Evolutionary conservation across 345 rosid genomes (phyloP).

Genomic region (Camelina neglecta): DNA sequence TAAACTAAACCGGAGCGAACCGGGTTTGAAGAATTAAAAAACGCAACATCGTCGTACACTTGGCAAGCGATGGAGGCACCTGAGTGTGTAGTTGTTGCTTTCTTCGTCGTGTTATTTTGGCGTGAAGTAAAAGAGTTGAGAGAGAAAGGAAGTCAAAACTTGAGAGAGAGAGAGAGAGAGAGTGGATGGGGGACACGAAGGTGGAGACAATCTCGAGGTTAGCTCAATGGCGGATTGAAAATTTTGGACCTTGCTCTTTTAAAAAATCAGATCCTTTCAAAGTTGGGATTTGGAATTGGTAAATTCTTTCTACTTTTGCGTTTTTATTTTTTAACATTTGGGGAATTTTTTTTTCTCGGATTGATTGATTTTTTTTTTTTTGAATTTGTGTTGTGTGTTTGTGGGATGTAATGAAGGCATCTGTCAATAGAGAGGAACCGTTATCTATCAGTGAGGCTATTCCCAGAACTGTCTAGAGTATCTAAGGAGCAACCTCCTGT

Average conservation of each 20-base stretch:
- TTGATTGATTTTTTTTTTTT: neutral
- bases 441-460: constrained; percentile 66
- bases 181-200: constrained; percentile 72
- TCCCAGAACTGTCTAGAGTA: constrained; percentile 72
- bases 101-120: constrained; percentile 36
- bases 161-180: neutral
- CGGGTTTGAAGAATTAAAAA: neutral
- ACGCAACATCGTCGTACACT: constrained; percentile 31
- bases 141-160: constrained; percentile 38
- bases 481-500: constrained; percentile 84
- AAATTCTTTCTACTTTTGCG: neutral
- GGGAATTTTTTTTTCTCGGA: neutral
- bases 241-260: constrained; percentile 75
- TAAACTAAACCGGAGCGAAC: constrained; percentile 11
- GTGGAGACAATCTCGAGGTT: constrained; percentile 90
- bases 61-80: constrained; percentile 18
- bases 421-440: constrained; percentile 88
- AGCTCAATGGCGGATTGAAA: constrained; percentile 94
- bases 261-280: constrained; percentile 88
- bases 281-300: constrained; percentile 98
- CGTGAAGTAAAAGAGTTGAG: constrained; percentile 37
- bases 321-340: no score
- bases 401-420: constrained; percentile 55
- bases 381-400: neutral
- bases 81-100: constrained; percentile 28